Conservation (phyloP, 352 stramenopile species). For the Aphanomyces stellatus region DNA sequence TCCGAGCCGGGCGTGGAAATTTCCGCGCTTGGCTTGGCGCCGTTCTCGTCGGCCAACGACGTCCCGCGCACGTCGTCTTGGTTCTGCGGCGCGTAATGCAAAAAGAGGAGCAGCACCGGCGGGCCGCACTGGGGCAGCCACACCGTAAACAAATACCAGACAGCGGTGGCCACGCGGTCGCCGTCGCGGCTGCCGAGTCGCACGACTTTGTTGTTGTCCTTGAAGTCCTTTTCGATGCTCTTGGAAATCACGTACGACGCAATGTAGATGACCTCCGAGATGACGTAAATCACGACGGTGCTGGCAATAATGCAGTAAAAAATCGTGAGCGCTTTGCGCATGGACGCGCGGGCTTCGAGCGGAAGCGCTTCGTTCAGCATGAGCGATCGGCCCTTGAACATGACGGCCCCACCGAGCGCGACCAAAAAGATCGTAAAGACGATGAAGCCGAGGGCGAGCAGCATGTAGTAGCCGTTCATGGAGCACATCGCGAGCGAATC, state of each 20-base stretch:
- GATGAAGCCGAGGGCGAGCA: conserved; percentile 66
- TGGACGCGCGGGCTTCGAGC: conserved; percentile 45
- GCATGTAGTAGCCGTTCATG: conserved; percentile 77
- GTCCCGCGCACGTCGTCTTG: conserved; percentile 7
- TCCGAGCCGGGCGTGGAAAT: conserved; percentile 8
- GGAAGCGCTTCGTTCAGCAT: conserved; percentile 80
- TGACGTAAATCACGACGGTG: conserved; percentile 80
- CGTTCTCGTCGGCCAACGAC: background rate
- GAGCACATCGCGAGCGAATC: conserved; percentile 56
- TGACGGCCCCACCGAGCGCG: conserved; percentile 80
- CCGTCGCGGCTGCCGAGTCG: background rate
- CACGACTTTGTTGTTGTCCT: background rate
- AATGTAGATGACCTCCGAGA: conserved; percentile 82
- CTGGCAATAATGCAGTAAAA: conserved; percentile 85
- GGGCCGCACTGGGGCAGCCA: conserved; percentile 71
- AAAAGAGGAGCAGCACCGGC: conserved; percentile 66
- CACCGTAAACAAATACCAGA: conserved; percentile 85
- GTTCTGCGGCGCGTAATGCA: conserved; percentile 37
- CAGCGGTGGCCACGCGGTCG: conserved; percentile 17
- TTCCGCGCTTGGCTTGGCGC: background rate
- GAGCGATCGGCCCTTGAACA: conserved; percentile 68
- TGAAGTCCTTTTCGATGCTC: background rate
- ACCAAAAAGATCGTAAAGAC: conserved; percentile 81
- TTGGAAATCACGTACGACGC: conserved; percentile 52
- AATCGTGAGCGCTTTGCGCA: conserved; percentile 77